These are phyloP conservation scores for Aristolochia contorta DNA, from an alignment of 164 flowering plant species.

Conservation along the genomic window DNA sequence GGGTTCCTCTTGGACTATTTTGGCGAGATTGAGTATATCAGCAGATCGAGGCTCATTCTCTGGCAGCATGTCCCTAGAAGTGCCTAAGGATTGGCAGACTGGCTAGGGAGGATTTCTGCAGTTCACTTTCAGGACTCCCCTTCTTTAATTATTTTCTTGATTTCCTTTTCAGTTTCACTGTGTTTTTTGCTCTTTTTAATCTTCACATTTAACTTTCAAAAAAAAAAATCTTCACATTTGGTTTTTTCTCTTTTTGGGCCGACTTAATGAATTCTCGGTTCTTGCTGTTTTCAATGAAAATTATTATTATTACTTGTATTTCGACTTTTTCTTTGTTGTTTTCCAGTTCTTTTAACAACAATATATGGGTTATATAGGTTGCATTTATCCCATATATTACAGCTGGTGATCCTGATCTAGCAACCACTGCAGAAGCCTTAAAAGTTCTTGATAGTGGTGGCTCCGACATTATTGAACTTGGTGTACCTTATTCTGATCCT, in stretches of 20 bases:
- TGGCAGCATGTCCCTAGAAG: too few species aligned
- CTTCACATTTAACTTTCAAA: too few species aligned
- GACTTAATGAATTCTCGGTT: not conserved
- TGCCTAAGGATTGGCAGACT: too few species aligned
- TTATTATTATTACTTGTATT: not conserved
- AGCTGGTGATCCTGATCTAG: constrained; percentile 93
- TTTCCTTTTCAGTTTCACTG: not conserved
- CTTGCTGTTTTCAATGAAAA: not conserved
- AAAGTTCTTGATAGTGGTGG: constrained; percentile 82
- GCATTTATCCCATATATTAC: constrained; percentile 84
- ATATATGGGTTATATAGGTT: constrained; percentile 37
- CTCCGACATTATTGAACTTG: constrained; percentile 80
- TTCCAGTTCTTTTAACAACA: not conserved
- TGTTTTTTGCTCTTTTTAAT: not conserved
- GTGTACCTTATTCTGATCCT: constrained; percentile 90
- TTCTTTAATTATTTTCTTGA: too few species aligned
- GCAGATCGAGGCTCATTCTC: too few species aligned
- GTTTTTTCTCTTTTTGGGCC: not conserved
- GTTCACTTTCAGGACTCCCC: too few species aligned
- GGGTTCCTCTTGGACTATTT: too few species aligned
- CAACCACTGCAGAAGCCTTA: constrained; percentile 77
- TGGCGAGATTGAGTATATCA: too few species aligned
- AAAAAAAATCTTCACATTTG: too few species aligned
- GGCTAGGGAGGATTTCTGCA: too few species aligned
- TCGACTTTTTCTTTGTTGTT: not conserved